Conservation (phyloP, 2,329 filamentous ascomycete genomes). For the Aureobasidium lini region DNA sequence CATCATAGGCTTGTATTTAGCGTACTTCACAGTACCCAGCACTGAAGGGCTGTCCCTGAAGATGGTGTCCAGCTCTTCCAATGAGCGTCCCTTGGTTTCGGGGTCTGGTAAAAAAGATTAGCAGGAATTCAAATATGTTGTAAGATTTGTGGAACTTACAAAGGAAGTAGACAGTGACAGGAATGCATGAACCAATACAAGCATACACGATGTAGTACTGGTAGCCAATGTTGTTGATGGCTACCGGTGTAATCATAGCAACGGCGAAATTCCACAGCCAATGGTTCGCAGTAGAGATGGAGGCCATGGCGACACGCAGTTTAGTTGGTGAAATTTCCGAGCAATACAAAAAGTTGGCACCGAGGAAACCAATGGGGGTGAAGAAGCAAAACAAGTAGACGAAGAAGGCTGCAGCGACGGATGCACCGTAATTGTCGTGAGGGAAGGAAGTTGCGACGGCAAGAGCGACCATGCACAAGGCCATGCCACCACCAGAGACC, state of each 20-base stretch:
- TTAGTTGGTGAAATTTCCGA: slow-evolving; percentile 49
- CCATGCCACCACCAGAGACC: slow-evolving; percentile 46
- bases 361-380: slow-evolving; percentile 52
- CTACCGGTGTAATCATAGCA: slow-evolving; percentile 35
- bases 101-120: slow-evolving; percentile 3
- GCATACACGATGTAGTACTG: slow-evolving; percentile 47
- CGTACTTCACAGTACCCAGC: slow-evolving; percentile 13
- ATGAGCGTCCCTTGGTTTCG: slow-evolving; percentile 25
- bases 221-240: slow-evolving; percentile 45
- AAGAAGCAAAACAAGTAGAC: slow-evolving; percentile 56
- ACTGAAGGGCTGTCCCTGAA: slow-evolving; percentile 19
- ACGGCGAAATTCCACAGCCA: slow-evolving; percentile 39
- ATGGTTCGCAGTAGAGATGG: slow-evolving; percentile 49
- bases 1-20: slow-evolving; percentile 14
- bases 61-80: slow-evolving; percentile 27
- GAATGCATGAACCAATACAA: slow-evolving; percentile 38
- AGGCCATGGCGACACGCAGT: slow-evolving; percentile 48
- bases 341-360: slow-evolving; percentile 54
- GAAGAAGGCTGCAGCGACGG: slow-evolving; percentile 48
- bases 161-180: slow-evolving; percentile 38
- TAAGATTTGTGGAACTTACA: slow-evolving; percentile 27
- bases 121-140: neutral
- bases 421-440: slow-evolving; percentile 37
- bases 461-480: slow-evolving; percentile 47
- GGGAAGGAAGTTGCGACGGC: slow-evolving; percentile 44